These are phyloP conservation scores for Davidsoniella neocaledoniae DNA, from an alignment of 2,329 filamentous ascomycete species.

Conservation along the genomic window DNA sequence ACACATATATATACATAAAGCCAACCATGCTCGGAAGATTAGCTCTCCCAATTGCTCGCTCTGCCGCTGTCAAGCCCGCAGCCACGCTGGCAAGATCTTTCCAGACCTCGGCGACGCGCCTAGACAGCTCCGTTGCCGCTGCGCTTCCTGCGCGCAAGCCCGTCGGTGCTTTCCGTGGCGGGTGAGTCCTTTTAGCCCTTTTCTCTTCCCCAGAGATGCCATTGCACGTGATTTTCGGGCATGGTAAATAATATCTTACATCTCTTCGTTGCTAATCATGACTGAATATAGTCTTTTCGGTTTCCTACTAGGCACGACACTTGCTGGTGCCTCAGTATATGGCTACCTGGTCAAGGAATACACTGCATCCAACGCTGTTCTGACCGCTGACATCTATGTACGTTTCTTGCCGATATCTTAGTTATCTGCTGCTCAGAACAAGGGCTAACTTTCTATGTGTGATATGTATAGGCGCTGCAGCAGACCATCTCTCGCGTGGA, in stretches of 20 bases:
- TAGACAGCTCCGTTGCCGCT: conserved; percentile 22
- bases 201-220: no score
- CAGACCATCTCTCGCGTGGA: conserved; percentile 64
- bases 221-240: no score
- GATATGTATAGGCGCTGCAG: conserved; percentile 49
- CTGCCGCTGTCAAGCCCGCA: conserved; percentile 16
- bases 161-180: conserved; percentile 43
- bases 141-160: conserved; percentile 40
- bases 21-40: conserved; percentile 11
- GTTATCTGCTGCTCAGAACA: neutral
- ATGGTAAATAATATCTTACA: no score
- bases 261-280: neutral
- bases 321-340: conserved; percentile 69
- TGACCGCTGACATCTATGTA: conserved; percentile 23
- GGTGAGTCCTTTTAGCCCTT: conserved; percentile 26
- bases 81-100: conserved; percentile 24
- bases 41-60: conserved; percentile 14
- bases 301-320: conserved; percentile 70
- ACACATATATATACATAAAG: neutral
- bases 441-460: neutral
- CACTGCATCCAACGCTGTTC: conserved; percentile 77
- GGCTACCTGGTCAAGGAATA: conserved; percentile 90
- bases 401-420: neutral
- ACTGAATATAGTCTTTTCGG: conserved; percentile 54
- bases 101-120: conserved; percentile 33